Evolutionary conservation across 768 basidiomycete genomes (phyloP).

Genomic region (Amanita pseudoporphyria): DNA sequence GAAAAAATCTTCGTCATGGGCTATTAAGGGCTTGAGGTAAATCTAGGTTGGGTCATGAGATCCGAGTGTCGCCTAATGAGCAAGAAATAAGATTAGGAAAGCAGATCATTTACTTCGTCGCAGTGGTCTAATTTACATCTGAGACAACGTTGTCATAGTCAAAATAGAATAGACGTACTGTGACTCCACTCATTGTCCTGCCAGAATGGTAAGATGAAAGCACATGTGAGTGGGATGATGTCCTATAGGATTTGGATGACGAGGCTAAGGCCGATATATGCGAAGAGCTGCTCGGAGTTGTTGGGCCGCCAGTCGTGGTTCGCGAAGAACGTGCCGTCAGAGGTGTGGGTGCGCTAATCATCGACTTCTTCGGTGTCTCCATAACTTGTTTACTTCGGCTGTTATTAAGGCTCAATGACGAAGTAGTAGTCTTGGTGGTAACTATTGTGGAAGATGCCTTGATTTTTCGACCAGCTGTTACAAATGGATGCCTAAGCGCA

Average conservation of each 20-base stretch:
- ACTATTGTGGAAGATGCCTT: conserved; percentile 35
- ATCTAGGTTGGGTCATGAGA: conserved; percentile 9
- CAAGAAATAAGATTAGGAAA: conserved; percentile 7
- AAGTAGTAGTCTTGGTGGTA: conserved; percentile 45
- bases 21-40: conserved; percentile 15
- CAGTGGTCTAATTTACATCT: conserved; percentile 24
- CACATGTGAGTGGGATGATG: conserved; percentile 62
- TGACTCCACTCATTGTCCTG: conserved; percentile 62
- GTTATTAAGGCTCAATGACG: conserved; percentile 46
- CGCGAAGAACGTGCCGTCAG: conserved; percentile 70
- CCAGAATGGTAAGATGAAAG: conserved; percentile 69
- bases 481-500: conserved; percentile 86
- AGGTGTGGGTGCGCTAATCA: conserved; percentile 84
- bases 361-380: conserved; percentile 81
- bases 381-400: conserved; percentile 43
- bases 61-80: conserved; percentile 13
- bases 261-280: conserved; percentile 50
- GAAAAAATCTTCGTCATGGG: conserved; percentile 26
- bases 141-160: conserved; percentile 4
- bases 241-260: conserved; percentile 54
- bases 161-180: conserved; percentile 35
- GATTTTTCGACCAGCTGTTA: conserved; percentile 53
- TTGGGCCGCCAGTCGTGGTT: conserved; percentile 40
- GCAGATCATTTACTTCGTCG: conserved; percentile 26
- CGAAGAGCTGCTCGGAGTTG: conserved; percentile 47